Percentiles rank a stretch among this genome's conserved stretches.
phyloP scores from a whole-genome alignment of 2,329 filamentous ascomycete genomes.

The Ceratocystiopsis minuta region DNA sequence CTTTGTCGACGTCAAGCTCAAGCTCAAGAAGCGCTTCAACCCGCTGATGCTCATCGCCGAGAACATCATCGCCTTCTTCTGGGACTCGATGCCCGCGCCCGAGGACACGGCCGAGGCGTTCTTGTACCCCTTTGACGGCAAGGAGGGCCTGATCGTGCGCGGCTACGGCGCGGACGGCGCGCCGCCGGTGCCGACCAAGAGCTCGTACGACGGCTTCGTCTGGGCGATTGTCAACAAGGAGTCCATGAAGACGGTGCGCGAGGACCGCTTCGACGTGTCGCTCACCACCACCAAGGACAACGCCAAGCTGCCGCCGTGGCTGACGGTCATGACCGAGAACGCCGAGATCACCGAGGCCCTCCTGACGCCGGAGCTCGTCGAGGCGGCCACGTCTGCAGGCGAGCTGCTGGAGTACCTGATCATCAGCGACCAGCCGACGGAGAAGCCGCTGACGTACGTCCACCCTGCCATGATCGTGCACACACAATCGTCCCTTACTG shows the following conservation, averaged over 20 bases:
- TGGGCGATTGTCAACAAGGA: slow-evolving; percentile 94
- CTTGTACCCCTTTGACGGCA: slow-evolving; percentile 81
- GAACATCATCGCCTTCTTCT: slow-evolving; percentile 51
- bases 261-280: slow-evolving; percentile 87
- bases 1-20: slow-evolving; percentile 72
- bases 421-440: slow-evolving; percentile 71
- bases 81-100: slow-evolving; percentile 55
- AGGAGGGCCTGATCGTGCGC: slow-evolving; percentile 63
- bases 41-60: slow-evolving; percentile 48
- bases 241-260: slow-evolving; percentile 71
- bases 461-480: too few species aligned
- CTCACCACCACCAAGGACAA: slow-evolving; percentile 88
- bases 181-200: slow-evolving; percentile 42
- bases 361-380: slow-evolving; percentile 71
- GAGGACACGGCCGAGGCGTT: slow-evolving; percentile 58
- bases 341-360: slow-evolving; percentile 82
- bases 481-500: too few species aligned
- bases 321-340: slow-evolving; percentile 91
- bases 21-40: slow-evolving; percentile 74
- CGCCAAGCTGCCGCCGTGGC: slow-evolving; percentile 73
- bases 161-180: slow-evolving; percentile 20
- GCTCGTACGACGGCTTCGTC: slow-evolving; percentile 75
- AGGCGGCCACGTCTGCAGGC: slow-evolving; percentile 61
- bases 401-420: slow-evolving; percentile 74
- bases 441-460: slow-evolving; percentile 71